These are phyloP conservation scores for Francoa sonchifolia DNA, from an alignment of 441 rosid species.

Conservation along the genomic window DNA sequence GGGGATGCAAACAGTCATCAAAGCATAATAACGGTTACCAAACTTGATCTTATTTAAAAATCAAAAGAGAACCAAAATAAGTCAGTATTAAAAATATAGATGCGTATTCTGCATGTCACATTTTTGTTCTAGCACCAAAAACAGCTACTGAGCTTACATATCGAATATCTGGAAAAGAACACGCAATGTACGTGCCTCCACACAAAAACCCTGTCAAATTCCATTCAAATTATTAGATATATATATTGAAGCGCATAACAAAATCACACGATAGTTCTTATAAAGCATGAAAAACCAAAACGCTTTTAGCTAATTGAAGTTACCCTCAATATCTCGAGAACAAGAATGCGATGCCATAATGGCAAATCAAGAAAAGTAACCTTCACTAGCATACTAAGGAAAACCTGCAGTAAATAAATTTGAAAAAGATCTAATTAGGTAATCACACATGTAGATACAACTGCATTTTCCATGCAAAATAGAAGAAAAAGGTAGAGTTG, in stretches of 20 bases:
- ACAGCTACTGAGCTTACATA: conserved; percentile 46
- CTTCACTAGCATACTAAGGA: conserved; percentile 92
- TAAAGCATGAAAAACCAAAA: conserved; percentile 15
- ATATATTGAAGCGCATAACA: conserved; percentile 5
- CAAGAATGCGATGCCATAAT: conserved; percentile 99
- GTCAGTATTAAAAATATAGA: no score
- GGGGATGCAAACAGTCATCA: conserved; percentile 16
- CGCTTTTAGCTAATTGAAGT: conserved; percentile 12
- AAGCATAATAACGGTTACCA: conserved; percentile 2
- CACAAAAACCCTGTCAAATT: conserved; percentile 80
- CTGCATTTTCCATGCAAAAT: conserved; percentile 1
- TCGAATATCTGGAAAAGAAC: conserved; percentile 93
- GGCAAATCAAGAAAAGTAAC: conserved; percentile 88
- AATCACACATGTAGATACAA: no score
- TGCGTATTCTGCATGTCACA: neutral
- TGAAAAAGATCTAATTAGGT: no score
- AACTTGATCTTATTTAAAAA: neutral
- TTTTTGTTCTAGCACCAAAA: neutral
- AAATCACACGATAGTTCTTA: neutral
- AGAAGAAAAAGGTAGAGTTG: neutral
- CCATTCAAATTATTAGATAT: conserved; percentile 14
- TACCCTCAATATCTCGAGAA: conserved; percentile 98
- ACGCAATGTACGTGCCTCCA: conserved; percentile 80
- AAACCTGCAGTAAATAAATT: conserved; percentile 49
- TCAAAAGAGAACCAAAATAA: no score